Evolutionary conservation across 768 basidiomycete species (phyloP).

Genomic region (Podaxis carcinomalis): DNA sequence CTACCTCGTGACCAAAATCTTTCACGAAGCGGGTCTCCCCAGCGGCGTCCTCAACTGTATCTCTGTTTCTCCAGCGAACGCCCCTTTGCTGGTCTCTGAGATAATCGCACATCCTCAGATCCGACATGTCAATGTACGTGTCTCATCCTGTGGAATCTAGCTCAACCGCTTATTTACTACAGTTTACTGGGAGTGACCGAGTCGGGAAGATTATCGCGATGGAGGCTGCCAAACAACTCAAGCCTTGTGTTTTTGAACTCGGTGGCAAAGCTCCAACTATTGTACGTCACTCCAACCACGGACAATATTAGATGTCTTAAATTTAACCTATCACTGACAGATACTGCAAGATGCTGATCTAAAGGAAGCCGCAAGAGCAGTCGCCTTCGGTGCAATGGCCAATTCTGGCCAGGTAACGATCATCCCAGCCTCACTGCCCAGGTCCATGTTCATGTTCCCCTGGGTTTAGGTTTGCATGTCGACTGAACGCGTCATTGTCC

Average conservation of each 20-base stretch:
- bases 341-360: conserved; percentile 51
- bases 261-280: conserved; percentile 52
- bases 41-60: conserved; percentile 55
- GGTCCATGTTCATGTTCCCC: no score
- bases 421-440: no score
- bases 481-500: conserved; percentile 52
- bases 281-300: conserved; percentile 24
- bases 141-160: background rate
- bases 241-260: conserved; percentile 52
- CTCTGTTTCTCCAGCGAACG: conserved; percentile 37
- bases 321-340: conserved; percentile 19
- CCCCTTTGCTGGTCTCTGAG: conserved; percentile 41
- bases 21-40: conserved; percentile 59
- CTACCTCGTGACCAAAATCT: conserved; percentile 38
- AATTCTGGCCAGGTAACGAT: conserved; percentile 37
- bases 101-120: conserved; percentile 53
- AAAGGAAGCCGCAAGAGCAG: conserved; percentile 45
- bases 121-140: conserved; percentile 46
- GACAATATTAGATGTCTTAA: background rate
- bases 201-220: conserved; percentile 49
- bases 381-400: conserved; percentile 38
- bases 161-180: background rate
- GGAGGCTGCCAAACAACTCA: conserved; percentile 52
- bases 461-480: conserved; percentile 48
- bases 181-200: conserved; percentile 56